Conservation (phyloP, 345 rosid species). For the Turnera subulata region DNA sequence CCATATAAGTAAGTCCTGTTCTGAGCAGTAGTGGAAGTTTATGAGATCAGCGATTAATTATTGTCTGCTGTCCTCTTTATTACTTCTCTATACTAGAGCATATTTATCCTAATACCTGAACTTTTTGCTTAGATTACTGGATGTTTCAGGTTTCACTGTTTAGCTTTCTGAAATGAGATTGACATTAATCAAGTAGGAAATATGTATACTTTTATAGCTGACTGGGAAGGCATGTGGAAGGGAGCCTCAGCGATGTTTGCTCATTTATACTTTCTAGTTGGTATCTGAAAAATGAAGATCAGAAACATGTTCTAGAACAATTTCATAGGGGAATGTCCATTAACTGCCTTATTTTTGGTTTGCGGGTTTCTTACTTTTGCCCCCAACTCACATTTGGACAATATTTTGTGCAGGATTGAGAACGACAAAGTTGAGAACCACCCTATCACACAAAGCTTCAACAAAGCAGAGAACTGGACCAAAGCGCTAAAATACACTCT, state of each 20-base stretch:
- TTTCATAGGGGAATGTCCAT: too few relatives aligned
- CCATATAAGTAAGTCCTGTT: constrained; percentile 67
- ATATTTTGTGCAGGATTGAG: constrained; percentile 61
- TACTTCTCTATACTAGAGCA: too few relatives aligned
- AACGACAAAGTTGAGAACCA: constrained; percentile 82
- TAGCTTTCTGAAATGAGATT: not conserved
- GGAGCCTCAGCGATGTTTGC: too few relatives aligned
- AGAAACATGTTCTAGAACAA: too few relatives aligned
- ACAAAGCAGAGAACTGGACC: constrained; percentile 96
- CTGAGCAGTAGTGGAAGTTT: not conserved
- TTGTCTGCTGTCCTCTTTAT: not conserved
- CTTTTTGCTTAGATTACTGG: not conserved
- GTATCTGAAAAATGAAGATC: too few relatives aligned
- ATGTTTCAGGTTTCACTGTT: not conserved
- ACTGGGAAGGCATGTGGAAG: too few relatives aligned
- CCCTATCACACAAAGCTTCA: constrained; percentile 90
- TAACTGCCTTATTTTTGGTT: not conserved
- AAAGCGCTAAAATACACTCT: constrained; percentile 93
- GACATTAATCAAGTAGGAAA: too few relatives aligned
- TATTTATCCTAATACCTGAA: not conserved
- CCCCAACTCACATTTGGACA: not conserved
- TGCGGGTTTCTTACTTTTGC: too few relatives aligned
- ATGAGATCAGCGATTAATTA: not conserved
- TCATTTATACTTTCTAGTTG: too few relatives aligned
- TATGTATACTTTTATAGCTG: too few relatives aligned